Evolutionary conservation across 108 stramenopile species (phyloP).

Genomic region (Fragilaria crotonensis): DNA sequence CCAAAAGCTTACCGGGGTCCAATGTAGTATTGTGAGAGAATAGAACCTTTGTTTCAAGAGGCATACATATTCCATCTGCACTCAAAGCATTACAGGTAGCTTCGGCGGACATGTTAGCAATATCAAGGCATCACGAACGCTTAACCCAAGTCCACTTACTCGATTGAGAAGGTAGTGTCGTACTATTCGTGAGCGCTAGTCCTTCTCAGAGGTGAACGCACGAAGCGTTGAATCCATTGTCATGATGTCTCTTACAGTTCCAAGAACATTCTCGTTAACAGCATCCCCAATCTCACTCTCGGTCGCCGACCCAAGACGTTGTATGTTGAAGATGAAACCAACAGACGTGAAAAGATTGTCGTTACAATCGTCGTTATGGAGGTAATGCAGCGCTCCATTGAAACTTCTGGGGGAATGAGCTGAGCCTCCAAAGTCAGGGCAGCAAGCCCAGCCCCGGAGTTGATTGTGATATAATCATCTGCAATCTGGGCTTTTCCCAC

Average conservation of each 20-base stretch:
- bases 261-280: not conserved
- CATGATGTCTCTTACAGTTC: not conserved
- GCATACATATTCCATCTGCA: not conserved
- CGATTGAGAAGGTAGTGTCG: not conserved
- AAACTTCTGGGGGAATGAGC: not conserved
- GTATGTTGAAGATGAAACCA: not conserved
- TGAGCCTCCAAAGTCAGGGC: not conserved
- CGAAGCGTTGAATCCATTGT: not conserved
- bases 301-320: not conserved
- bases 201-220: not conserved
- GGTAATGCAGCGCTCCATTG: constrained; percentile 4
- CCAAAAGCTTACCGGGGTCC: not conserved
- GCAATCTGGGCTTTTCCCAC: not conserved
- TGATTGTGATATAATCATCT: not conserved
- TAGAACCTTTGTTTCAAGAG: constrained; percentile 1
- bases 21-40: constrained; percentile 1
- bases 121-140: not conserved
- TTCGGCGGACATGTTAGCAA: not conserved
- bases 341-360: not conserved
- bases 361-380: not conserved
- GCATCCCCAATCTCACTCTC: not conserved
- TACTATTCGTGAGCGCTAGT: not conserved
- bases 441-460: constrained; percentile 6
- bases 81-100: not conserved
- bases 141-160: not conserved